Percentiles rank a stretch among this genome's conserved stretches.
Conservation (phyloP, 306 rosid species). For the Sicyos edulis region DNA sequence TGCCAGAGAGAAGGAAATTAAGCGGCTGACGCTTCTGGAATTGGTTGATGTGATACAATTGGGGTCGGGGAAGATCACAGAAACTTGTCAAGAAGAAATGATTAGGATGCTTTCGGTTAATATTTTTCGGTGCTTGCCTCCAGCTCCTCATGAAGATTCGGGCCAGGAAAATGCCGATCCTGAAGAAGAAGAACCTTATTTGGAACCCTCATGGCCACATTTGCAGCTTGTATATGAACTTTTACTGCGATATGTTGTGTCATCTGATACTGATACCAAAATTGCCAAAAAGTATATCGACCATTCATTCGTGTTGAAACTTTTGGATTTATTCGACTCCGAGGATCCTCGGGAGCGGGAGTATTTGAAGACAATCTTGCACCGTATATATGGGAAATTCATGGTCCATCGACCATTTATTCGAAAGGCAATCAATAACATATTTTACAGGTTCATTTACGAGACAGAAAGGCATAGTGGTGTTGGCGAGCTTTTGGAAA, state of each 20-base stretch:
- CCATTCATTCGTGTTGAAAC: constrained; percentile 81
- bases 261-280: constrained; percentile 87
- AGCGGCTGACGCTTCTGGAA: constrained; percentile 70
- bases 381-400: constrained; percentile 89
- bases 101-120: constrained; percentile 75
- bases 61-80: constrained; percentile 80
- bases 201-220: constrained; percentile 92
- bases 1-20: constrained; percentile 80
- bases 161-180: constrained; percentile 76
- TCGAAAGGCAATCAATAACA: constrained; percentile 86
- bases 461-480: constrained; percentile 88
- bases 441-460: constrained; percentile 79
- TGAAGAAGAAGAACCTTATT: constrained; percentile 75
- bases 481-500: constrained; percentile 90
- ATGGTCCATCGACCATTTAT: constrained; percentile 99
- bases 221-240: constrained; percentile 90
- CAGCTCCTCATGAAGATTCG: constrained; percentile 72
- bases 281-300: constrained; percentile 84
- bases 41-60: constrained; percentile 84
- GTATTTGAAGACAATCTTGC: constrained; percentile 89
- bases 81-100: constrained; percentile 86
- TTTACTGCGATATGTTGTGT: constrained; percentile 77
- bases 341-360: constrained; percentile 94
- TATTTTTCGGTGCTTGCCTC: constrained; percentile 83
- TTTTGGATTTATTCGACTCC: constrained; percentile 79